Percentiles rank a stretch among this genome's conserved stretches.
These are phyloP conservation scores for Pichia heedii DNA, from an alignment of 805 yeast genomes.

Conservation along the genomic window DNA sequence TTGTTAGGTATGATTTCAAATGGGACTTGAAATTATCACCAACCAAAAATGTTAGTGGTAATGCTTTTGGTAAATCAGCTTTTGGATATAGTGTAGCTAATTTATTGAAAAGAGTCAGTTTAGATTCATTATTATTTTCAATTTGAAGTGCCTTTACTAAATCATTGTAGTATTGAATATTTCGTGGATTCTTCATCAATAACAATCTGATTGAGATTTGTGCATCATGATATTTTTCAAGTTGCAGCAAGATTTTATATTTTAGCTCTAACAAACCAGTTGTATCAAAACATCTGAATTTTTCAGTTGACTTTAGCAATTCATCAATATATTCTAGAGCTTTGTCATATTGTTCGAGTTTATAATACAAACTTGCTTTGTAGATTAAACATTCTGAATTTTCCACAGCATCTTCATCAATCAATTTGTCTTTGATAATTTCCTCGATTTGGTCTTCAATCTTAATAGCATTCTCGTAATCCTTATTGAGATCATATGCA, in stretches of 20 bases:
- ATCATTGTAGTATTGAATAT: slow-evolving; percentile 50
- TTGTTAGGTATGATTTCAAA: slow-evolving; percentile 44
- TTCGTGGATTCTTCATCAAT: slow-evolving; percentile 80
- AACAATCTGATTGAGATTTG: slow-evolving; percentile 57
- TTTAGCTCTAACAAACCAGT: slow-evolving; percentile 54
- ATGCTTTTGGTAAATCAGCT: slow-evolving; percentile 68
- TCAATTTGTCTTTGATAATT: slow-evolving; percentile 56
- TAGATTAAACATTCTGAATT: slow-evolving; percentile 73
- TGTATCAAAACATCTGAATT: slow-evolving; percentile 10
- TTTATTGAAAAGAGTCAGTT: slow-evolving; percentile 55
- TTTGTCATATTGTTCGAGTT: slow-evolving; percentile 49
- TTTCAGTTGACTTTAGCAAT: slow-evolving; percentile 4
- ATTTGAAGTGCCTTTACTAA: slow-evolving; percentile 61
- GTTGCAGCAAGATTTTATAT: slow-evolving; percentile 52
- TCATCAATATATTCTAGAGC: slow-evolving; percentile 55
- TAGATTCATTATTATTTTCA: slow-evolving; percentile 35
- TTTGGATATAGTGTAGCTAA: slow-evolving; percentile 67
- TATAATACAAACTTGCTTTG: slow-evolving; percentile 57
- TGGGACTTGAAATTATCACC: slow-evolving; percentile 35
- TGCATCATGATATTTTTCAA: slow-evolving; percentile 49
- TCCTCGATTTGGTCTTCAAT: slow-evolving; percentile 72
- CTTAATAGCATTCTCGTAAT: slow-evolving; percentile 57
- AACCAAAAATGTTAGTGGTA: slow-evolving; percentile 67
- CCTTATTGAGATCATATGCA: slow-evolving; percentile 70
- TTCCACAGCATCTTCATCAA: slow-evolving; percentile 62